phyloP scores from a whole-genome alignment of 768 basidiomycete species.

The Suillus subaureus region DNA sequence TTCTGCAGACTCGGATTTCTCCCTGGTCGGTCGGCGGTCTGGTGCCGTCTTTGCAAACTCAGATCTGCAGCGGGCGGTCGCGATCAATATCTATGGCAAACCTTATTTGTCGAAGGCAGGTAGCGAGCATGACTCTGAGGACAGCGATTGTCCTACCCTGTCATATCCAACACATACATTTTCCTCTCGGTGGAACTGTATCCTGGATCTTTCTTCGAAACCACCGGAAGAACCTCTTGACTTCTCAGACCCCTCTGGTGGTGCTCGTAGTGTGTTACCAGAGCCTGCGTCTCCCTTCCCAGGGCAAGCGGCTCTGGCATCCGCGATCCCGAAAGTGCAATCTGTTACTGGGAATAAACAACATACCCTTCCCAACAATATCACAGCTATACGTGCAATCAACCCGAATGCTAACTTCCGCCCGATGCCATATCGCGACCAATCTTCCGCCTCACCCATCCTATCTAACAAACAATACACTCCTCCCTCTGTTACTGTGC shows the following conservation, averaged over 20 bases:
- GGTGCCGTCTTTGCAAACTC: slow-evolving; percentile 32
- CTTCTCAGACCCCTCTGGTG: slow-evolving; percentile 17
- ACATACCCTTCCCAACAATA: slow-evolving; percentile 47
- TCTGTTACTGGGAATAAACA: slow-evolving; percentile 61
- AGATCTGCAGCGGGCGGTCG: slow-evolving; percentile 74
- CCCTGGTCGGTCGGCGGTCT: slow-evolving; percentile 34
- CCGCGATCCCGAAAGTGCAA: slow-evolving; percentile 21
- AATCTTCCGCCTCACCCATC: slow-evolving; percentile 17
- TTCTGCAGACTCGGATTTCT: slow-evolving; percentile 54
- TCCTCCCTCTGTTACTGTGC: slow-evolving; percentile 39
- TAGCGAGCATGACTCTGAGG: slow-evolving; percentile 16
- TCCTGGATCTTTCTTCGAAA: slow-evolving; percentile 69
- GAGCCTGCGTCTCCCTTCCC: slow-evolving; percentile 86
- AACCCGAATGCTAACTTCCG: slow-evolving; percentile 21
- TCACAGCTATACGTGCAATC: slow-evolving; percentile 33
- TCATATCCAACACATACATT: slow-evolving; percentile 74
- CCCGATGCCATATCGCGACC: slow-evolving; percentile 30
- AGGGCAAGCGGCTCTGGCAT: slow-evolving; percentile 29
- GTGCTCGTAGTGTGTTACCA: slow-evolving; percentile 51
- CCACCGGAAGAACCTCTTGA: slow-evolving; percentile 24
- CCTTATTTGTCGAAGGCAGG: slow-evolving; percentile 49
- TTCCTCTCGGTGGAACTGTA: slow-evolving; percentile 88
- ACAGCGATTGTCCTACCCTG: slow-evolving; percentile 19
- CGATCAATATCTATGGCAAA: slow-evolving; percentile 77
- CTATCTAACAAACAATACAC: slow-evolving; percentile 23